These are phyloP conservation scores for Trametes pubescens DNA, from an alignment of 1,284 basidiomycete species.

Conservation along the genomic window DNA sequence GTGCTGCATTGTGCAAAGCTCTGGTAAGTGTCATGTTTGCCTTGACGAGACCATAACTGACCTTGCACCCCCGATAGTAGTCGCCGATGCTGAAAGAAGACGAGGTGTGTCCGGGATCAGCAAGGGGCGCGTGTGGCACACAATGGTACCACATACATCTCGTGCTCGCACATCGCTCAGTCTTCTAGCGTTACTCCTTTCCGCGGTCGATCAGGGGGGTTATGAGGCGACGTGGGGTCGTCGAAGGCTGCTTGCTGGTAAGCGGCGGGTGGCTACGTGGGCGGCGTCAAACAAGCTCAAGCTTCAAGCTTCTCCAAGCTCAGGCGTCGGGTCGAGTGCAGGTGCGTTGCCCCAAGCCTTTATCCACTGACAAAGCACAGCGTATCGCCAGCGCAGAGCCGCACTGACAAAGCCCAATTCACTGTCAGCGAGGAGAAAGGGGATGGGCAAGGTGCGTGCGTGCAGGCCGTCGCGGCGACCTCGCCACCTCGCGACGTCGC, in stretches of 20 bases:
- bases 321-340: not conserved
- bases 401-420: too few species aligned
- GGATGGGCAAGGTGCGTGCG: not conserved
- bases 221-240: not conserved
- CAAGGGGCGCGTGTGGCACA: not conserved
- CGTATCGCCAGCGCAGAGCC: not conserved
- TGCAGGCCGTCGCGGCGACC: too few species aligned
- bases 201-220: not conserved
- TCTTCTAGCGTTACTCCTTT: not conserved
- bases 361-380: not conserved
- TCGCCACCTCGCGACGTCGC: too few species aligned
- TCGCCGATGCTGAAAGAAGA: constrained; percentile 57
- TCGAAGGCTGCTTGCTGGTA: not conserved
- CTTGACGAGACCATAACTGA: constrained; percentile 40
- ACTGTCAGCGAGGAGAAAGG: not conserved
- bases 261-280: too few species aligned
- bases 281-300: not conserved
- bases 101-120: not conserved
- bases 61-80: constrained; percentile 68
- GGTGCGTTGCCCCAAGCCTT: not conserved
- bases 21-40: constrained; percentile 1
- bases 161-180: constrained; percentile 62
- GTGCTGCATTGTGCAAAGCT: constrained; percentile 49
- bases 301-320: not conserved
- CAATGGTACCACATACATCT: constrained; percentile 49